phyloP scores from a whole-genome alignment of 2,329 filamentous ascomycete species.

The Sporothrix globosa region DNA sequence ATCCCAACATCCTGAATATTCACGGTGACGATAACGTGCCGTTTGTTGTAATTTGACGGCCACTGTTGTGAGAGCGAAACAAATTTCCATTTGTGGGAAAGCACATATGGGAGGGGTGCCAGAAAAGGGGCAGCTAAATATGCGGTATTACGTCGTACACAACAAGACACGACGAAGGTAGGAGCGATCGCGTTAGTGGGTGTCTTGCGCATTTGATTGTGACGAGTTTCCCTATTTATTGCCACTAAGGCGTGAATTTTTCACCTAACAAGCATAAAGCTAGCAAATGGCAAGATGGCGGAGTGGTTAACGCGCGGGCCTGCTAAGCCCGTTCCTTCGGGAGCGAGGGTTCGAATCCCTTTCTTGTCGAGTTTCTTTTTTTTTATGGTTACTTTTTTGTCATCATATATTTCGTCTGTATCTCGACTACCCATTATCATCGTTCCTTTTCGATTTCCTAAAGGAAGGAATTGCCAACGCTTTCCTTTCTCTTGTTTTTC shows the following conservation, averaged over 20 bases:
- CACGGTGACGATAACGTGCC: not conserved
- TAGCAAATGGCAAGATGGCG: constrained; percentile 24
- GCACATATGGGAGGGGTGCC: not conserved
- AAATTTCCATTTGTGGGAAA: not conserved
- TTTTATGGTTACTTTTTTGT: not conserved
- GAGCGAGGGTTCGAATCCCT: constrained; percentile 29
- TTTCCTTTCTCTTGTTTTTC: not conserved
- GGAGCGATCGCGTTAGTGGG: not conserved
- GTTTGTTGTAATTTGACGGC: not conserved
- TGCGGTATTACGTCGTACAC: no score
- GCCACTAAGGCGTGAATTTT: not conserved
- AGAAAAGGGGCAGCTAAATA: not conserved
- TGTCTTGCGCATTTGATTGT: not conserved
- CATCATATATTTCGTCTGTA: not conserved
- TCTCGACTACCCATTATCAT: no score
- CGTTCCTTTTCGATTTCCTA: no score
- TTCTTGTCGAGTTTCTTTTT: constrained; percentile 18
- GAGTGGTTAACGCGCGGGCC: constrained; percentile 30
- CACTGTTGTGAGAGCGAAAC: not conserved
- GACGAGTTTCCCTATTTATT: not conserved
- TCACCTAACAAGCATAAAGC: constrained; percentile 4
- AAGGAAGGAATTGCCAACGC: no score
- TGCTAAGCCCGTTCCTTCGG: constrained; percentile 30
- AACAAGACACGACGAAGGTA: no score
- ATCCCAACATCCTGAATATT: not conserved